Conservation (phyloP, 177 flowering plant species). For the Vitis hybrid region DNA sequence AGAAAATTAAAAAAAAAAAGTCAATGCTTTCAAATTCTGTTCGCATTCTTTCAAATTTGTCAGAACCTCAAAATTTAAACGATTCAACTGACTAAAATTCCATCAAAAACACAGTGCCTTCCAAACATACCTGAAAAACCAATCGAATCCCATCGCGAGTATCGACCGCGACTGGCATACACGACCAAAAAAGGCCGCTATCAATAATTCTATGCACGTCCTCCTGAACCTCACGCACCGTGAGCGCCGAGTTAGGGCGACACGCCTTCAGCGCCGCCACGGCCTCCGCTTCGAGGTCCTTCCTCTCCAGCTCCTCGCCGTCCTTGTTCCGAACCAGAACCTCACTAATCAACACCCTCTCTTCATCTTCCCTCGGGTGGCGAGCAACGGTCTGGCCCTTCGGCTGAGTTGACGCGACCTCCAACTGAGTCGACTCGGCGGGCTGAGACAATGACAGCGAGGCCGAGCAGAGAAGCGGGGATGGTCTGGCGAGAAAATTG, state of each 20-base stretch:
- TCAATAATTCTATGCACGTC: conserved; percentile 89
- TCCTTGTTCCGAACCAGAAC: conserved; percentile 87
- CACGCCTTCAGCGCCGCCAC: conserved; percentile 72
- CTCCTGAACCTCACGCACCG: conserved; percentile 92
- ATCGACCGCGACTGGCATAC: conserved; percentile 93
- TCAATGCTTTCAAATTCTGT: not conserved
- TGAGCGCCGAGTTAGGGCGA: conserved; percentile 82
- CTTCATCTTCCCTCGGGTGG: conserved; percentile 53
- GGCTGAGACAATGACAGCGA: not conserved
- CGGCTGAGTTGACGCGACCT: conserved; percentile 21
- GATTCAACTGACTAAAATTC: not conserved
- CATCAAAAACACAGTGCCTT: not conserved
- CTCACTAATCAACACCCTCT: conserved; percentile 95
- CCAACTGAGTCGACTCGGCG: conserved; percentile 24
- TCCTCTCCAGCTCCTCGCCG: conserved; percentile 93
- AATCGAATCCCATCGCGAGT: conserved; percentile 93
- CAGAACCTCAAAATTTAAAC: too few species aligned
- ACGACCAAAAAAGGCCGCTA: conserved; percentile 84
- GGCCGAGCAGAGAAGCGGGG: not conserved
- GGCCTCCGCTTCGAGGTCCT: conserved; percentile 84
- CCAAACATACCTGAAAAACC: conserved; percentile 73
- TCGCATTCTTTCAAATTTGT: too few species aligned
- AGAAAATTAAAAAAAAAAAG: not conserved
- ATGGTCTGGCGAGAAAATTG: not conserved
- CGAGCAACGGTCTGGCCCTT: conserved; percentile 20